Conservation (phyloP, 2,329 filamentous ascomycete genomes). For the Pseudocercospora macadamiae region DNA sequence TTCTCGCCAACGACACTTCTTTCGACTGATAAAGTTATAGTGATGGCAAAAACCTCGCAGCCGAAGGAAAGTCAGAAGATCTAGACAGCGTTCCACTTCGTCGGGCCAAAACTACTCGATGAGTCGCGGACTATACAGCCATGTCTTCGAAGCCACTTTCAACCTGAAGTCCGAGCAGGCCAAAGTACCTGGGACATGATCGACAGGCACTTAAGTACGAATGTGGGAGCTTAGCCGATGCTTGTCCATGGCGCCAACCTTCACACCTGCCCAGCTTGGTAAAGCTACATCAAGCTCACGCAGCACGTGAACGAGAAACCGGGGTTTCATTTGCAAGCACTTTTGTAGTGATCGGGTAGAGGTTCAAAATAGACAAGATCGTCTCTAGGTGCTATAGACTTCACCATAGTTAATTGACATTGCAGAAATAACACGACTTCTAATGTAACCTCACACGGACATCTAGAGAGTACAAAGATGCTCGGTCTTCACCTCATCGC, state of each 20-base stretch:
- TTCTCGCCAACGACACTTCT: not conserved
- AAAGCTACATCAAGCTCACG: not conserved
- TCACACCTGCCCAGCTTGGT: not conserved
- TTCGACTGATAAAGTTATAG: not conserved
- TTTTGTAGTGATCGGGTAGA: not conserved
- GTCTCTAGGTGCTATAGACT: no score
- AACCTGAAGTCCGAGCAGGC: not conserved
- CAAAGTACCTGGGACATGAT: not conserved
- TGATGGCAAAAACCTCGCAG: conserved; percentile 12
- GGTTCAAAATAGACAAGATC: not conserved
- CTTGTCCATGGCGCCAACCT: no score
- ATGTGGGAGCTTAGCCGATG: conserved; percentile 1
- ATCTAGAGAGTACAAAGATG: no score
- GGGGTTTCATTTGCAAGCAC: not conserved
- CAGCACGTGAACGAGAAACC: not conserved
- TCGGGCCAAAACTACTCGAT: not conserved
- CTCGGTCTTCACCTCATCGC: no score
- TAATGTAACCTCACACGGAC: no score
- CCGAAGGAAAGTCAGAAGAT: not conserved
- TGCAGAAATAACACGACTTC: no score
- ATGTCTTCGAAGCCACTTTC: not conserved
- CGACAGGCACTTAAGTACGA: not conserved
- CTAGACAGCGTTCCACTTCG: conserved; percentile 1
- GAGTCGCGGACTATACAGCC: not conserved
- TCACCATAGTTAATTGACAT: no score